Evolutionary conservation across 73 alveolate genomes (phyloP).

Genomic region (Urostyla sp.): DNA sequence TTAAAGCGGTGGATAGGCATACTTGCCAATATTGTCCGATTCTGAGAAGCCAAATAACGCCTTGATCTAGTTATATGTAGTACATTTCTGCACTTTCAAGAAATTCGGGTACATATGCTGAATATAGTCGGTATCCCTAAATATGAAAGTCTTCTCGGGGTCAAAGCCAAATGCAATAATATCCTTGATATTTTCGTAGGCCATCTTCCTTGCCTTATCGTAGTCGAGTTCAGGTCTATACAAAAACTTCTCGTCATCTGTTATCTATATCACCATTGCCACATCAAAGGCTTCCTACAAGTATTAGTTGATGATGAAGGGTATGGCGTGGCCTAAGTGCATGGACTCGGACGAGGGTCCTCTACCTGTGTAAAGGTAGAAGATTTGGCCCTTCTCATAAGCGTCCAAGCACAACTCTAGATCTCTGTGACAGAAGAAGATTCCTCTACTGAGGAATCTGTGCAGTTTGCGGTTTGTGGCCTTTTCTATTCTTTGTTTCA

Average conservation of each 20-base stretch:
- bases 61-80: conserved; percentile 89
- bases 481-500: conserved; percentile 74
- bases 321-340: conserved; percentile 98
- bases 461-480: conserved; percentile 93
- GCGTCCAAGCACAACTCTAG: conserved; percentile 88
- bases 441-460: conserved; percentile 97
- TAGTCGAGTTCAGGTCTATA: conserved; percentile 76
- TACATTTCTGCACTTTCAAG: conserved; percentile 87
- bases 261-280: conserved; percentile 98
- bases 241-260: conserved; percentile 99
- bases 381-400: conserved; percentile 94
- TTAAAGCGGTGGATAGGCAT: conserved; percentile 98
- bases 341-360: conserved; percentile 99
- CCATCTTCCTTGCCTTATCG: conserved; percentile 87
- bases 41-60: conserved; percentile 97
- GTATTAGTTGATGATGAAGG: conserved; percentile 96
- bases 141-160: conserved; percentile 98
- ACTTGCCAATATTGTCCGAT: conserved; percentile 96
- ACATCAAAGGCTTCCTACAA: conserved; percentile 98
- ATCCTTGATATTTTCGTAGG: conserved; percentile 96
- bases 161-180: conserved; percentile 99
- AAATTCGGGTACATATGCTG: conserved; percentile 94
- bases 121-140: conserved; percentile 94
- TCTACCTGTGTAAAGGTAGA: conserved; percentile 98
- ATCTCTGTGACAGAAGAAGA: conserved; percentile 99